These are phyloP conservation scores for Astrephomene gubernaculifera DNA, from an alignment of 139 green algal genomes.

Conservation along the genomic window DNA sequence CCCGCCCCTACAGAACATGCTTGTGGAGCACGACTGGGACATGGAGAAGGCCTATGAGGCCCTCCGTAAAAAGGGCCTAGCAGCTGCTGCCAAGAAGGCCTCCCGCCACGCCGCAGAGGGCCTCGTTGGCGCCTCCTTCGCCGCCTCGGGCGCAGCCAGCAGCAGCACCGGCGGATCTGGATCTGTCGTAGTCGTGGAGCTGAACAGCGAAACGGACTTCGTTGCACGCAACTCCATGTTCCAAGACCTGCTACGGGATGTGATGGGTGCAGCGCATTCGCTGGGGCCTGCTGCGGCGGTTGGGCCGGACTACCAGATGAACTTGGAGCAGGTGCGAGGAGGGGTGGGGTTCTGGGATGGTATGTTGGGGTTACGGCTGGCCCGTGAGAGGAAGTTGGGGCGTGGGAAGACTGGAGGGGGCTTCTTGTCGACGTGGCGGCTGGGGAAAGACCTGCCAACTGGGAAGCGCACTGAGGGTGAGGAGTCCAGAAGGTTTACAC, in stretches of 20 bases:
- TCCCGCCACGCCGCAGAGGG: slow-evolving; percentile 85
- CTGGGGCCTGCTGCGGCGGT: slow-evolving; percentile 30
- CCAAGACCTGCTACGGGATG: slow-evolving; percentile 70
- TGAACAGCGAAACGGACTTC: slow-evolving; percentile 98
- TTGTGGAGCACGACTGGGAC: slow-evolving; percentile 75
- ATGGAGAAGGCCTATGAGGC: slow-evolving; percentile 70
- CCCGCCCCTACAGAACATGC: slow-evolving; percentile 47
- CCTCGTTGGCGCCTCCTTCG: slow-evolving; percentile 78
- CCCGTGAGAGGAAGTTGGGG: too few species aligned
- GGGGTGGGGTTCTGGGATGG: neutral
- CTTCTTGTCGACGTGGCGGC: too few species aligned
- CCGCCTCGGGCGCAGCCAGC: neutral
- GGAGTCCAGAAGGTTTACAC: too few species aligned
- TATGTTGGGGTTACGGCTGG: too few species aligned
- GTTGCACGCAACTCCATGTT: slow-evolving; percentile 89
- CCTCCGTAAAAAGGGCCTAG: slow-evolving; percentile 92
- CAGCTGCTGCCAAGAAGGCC: slow-evolving; percentile 90
- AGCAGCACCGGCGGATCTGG: neutral
- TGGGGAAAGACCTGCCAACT: too few species aligned
- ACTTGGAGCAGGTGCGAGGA: slow-evolving; percentile 47
- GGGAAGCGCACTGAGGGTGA: too few species aligned
- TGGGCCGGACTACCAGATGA: slow-evolving; percentile 1
- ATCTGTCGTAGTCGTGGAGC: slow-evolving; percentile 71
- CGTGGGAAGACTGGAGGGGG: too few species aligned
- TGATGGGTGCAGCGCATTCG: slow-evolving; percentile 69